Conservation (phyloP, 2,329 filamentous ascomycete species). For the Colletotrichum sp. region DNA sequence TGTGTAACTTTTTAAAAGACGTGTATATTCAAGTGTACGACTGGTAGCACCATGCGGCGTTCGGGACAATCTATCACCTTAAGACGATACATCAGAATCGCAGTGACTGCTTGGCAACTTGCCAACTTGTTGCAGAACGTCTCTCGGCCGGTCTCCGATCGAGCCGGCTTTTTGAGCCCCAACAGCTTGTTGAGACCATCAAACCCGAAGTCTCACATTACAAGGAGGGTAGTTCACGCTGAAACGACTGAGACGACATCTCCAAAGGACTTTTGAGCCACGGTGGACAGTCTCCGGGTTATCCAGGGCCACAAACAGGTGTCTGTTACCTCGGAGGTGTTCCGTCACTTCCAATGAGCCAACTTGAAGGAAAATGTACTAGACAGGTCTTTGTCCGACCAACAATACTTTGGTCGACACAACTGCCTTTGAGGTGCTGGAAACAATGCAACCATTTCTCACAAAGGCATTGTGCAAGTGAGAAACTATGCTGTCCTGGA, state of each 20-base stretch:
- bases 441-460: background rate
- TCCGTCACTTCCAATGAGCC: background rate
- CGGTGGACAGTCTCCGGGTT: background rate
- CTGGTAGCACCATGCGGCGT: constrained; percentile 17
- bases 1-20: constrained; percentile 21
- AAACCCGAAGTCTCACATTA: background rate
- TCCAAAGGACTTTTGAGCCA: background rate
- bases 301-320: background rate
- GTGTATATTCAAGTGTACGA: constrained; percentile 33
- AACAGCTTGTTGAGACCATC: background rate
- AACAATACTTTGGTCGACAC: background rate
- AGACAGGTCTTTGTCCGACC: background rate
- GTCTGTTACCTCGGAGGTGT: background rate
- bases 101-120: background rate
- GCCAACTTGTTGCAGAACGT: background rate
- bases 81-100: background rate
- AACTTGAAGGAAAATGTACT: background rate
- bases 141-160: background rate
- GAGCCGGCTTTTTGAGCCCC: background rate
- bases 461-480: background rate
- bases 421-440: background rate
- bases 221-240: background rate
- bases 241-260: background rate
- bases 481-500: background rate
- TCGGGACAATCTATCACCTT: constrained; percentile 15